A percentile compares a stretch with the other conserved stretches of the same genome.
Conservation (phyloP, 306 rosid genomes). For the Elaeagnus macrophylla region DNA sequence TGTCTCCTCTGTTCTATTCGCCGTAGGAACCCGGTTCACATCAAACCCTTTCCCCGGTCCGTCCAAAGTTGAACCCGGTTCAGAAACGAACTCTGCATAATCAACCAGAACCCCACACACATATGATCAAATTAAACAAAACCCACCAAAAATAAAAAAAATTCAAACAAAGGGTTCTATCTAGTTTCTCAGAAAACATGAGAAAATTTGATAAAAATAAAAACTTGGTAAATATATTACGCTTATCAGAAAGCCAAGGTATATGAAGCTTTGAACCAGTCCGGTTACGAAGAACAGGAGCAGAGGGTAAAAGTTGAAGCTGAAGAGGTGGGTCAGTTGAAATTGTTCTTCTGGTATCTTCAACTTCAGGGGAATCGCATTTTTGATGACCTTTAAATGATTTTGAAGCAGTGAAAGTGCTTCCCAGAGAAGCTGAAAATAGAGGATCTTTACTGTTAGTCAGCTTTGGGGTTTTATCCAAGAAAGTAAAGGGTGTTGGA, state of each 20-base stretch:
- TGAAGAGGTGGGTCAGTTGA: conserved; percentile 76
- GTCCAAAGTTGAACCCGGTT: conserved; percentile 29
- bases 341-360: conserved; percentile 2
- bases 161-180: too few species aligned
- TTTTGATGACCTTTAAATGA: conserved; percentile 10
- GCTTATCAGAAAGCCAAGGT: conserved; percentile 62
- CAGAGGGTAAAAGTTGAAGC: conserved; percentile 68
- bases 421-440: conserved; percentile 46
- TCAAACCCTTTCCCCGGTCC: conserved; percentile 44
- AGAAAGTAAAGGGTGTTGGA: conserved; percentile 39
- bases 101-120: not conserved
- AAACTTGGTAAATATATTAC: conserved; percentile 21
- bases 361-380: conserved; percentile 7
- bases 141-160: not conserved
- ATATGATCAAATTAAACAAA: not conserved
- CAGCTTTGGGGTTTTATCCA: conserved; percentile 31
- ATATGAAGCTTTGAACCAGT: conserved; percentile 37
- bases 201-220: not conserved
- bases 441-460: conserved; percentile 28
- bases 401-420: conserved; percentile 20
- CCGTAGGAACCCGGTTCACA: conserved; percentile 41
- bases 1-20: conserved; percentile 30
- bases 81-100: conserved; percentile 35
- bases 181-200: not conserved
- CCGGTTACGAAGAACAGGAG: conserved; percentile 50